These are phyloP conservation scores for Phytophthora fragariaefolia DNA, from an alignment of 352 stramenopile genomes.

Conservation along the genomic window DNA sequence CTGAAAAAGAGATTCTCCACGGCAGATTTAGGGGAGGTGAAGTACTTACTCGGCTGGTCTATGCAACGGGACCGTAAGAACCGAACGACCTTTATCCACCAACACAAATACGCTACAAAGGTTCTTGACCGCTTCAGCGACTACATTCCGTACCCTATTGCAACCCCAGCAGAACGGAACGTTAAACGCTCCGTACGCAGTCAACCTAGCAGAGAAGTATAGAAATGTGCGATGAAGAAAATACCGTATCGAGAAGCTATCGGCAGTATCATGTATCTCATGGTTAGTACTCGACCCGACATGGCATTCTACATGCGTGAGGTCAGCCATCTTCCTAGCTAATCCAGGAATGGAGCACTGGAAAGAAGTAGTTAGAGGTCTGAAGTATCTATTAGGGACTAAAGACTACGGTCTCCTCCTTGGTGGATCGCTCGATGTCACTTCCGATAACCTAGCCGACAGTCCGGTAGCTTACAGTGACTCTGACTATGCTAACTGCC, in stretches of 20 bases:
- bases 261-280: constrained; percentile 28
- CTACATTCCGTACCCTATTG: constrained; percentile 13
- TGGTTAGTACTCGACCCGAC: constrained; percentile 18
- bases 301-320: constrained; percentile 25
- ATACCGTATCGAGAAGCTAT: constrained; percentile 18
- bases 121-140: not conserved
- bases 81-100: too few relatives aligned
- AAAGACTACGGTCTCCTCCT: constrained; percentile 18
- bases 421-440: not conserved
- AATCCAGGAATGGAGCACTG: constrained; percentile 29
- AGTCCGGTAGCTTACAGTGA: constrained; percentile 1
- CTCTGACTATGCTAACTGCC: too few relatives aligned
- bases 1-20: too few relatives aligned
- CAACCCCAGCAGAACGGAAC: constrained; percentile 20
- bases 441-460: constrained; percentile 5
- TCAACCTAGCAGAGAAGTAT: not conserved
- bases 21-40: too few relatives aligned
- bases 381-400: constrained; percentile 17
- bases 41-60: too few relatives aligned
- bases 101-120: too few relatives aligned
- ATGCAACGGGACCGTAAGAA: too few relatives aligned
- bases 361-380: constrained; percentile 17
- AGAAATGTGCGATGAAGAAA: constrained; percentile 3
- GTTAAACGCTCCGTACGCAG: constrained; percentile 10
- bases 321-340: constrained; percentile 25